A percentile compares a stretch with the other conserved stretches of the same genome.
These are phyloP conservation scores for Cenococcum geophilum DNA, from an alignment of 495 filamentous ascomycete species.

Conservation along the genomic window DNA sequence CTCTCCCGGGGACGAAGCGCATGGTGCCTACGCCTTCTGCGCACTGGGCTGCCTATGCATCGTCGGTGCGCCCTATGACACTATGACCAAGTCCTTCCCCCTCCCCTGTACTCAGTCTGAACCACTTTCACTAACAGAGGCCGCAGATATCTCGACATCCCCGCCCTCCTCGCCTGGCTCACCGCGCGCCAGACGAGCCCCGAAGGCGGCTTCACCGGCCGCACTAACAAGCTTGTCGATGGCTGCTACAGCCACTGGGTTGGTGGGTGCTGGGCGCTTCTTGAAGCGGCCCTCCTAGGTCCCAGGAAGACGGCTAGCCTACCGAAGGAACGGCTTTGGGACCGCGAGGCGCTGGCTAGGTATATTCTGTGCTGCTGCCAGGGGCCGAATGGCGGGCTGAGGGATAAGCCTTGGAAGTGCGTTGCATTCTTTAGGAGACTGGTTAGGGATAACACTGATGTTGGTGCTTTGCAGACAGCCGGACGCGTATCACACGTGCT, in stretches of 20 bases:
- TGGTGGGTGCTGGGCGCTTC: conserved; percentile 83
- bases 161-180: conserved; percentile 74
- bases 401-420: conserved; percentile 91
- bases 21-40: conserved; percentile 96
- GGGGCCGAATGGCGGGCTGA: conserved; percentile 67
- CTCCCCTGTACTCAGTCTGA: not conserved
- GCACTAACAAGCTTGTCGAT: conserved; percentile 97
- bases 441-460: conserved; percentile 13
- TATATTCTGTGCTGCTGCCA: conserved; percentile 91
- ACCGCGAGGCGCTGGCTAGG: conserved; percentile 71
- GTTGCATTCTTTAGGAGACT: conserved; percentile 35
- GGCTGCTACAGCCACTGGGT: conserved; percentile 98
- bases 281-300: conserved; percentile 70
- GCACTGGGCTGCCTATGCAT: conserved; percentile 81
- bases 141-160: conserved; percentile 61
- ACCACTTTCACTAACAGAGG: not conserved
- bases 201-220: conserved; percentile 84
- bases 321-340: conserved; percentile 55
- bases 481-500: conserved; percentile 89
- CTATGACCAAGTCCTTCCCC: conserved; percentile 52
- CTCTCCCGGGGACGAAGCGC: conserved; percentile 77
- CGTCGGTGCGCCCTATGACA: conserved; percentile 66
- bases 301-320: conserved; percentile 23
- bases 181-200: conserved; percentile 83
- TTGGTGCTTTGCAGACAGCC: conserved; percentile 48